Evolutionary conservation across 768 basidiomycete species (phyloP), one percentile per base, ranked within the genome.

Genomic region (Boletus bicolor): DNA sequence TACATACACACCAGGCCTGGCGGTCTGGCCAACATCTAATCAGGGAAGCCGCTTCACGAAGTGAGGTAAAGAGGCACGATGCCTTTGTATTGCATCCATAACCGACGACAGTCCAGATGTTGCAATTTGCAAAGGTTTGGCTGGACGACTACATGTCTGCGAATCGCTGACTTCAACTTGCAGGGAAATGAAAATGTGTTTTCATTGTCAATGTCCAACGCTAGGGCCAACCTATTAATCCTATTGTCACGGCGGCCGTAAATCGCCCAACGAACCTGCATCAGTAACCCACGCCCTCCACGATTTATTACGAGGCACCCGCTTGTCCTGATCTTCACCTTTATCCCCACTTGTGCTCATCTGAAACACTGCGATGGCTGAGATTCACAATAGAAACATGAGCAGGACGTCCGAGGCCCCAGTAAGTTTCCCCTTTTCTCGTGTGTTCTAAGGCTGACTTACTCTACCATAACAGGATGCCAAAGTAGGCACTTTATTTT

Each of bases 401-500:
- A 24, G 21, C 34, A 10, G 9, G 9, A 34, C 30, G 4, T 7
- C 49, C 21, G 49, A 49, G 3, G 30, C 42, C 26, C 3, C 48
- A 26, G 61, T 63, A 37, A 17, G 62, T 59, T 26, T 0, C 7
- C 32, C 5, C 4, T 17, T n/a, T 44, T 21, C 1, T 34, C 12
- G 1, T 17, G 10, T 51, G 6, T 14, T 38, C n/a, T 9, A 9
- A 48, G 12, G 1, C 8, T 37, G 11, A 42, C 49, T 56, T 28
- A 59, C 21, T 30, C 19, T 9, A 42, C 7, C 15, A 14, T 19
- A 1, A 5, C 52, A 64, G 54, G 6, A 58, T 14, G 7, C 21
- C 38, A 63, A 60, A 49, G 62, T 64, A 4, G 12, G 61, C 7
- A 0, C 15, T 5, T 15, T 21, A 36, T 21, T 7, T 38, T 15